Evolutionary conservation across 257 asterid species (phyloP), one percentile per base, ranked within the genome.

Genomic region (Ilex asprella): DNA sequence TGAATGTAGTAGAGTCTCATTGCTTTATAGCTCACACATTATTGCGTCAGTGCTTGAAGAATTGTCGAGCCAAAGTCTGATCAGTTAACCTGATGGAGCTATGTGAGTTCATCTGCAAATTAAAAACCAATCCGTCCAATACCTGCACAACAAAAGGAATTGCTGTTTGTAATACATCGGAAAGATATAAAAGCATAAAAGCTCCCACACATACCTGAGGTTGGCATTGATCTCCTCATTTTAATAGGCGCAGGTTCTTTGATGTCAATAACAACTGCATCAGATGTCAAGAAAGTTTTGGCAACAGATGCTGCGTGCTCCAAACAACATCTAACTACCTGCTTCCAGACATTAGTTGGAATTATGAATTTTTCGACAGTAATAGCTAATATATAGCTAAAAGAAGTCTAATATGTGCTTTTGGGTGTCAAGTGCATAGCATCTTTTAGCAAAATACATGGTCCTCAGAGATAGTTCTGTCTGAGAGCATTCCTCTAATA

Each of bases 261-360:
- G 68, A 86, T 84, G 66, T 89, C 91, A 52, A 86, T 67, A 21
- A 89, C 78, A 46, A 89, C 91, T 1, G 97, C 97, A 78, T 80
- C 86, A 5, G 94, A 86, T 60, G 82, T 84, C 78, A 86, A 68
- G 68, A 89, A 86, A 2, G 84, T 77, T 75, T 71, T 82, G 32
- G 89, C 94, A 15, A 89, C 91, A 10, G 95, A 85, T 12, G 88
- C 83, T 51, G 95, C 84, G 58, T 89, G 89, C 69, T 86, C 95
- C 71, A 86, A 78, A 78, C 95, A 89, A 75, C 97, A 89, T 68
- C 97, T 72, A 6, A 89, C 89, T 16, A 89, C 95, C 94, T 89
- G 81, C 14, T 69, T 58, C 2, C 31, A 2, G 27, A 21, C 27
- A 21, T 21, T 21, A 21, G 27, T 21, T 21, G 27, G 27, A 21